Evolutionary conservation across 2,329 filamentous ascomycete genomes (phyloP).

Genomic region (Ophiostoma himal-ulmi): DNA sequence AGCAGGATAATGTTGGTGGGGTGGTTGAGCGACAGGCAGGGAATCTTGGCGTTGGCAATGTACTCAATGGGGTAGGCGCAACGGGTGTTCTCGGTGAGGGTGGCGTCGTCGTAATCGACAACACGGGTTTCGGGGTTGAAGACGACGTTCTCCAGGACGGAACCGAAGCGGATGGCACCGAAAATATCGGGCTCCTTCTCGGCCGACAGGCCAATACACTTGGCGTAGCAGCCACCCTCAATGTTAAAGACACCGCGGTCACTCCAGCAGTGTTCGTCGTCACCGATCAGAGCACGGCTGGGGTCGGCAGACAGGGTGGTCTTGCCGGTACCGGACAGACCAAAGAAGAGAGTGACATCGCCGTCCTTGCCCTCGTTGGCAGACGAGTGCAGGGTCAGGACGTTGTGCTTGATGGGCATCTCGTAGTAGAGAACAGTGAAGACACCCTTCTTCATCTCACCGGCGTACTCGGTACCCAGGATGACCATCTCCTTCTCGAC

Average conservation of each 20-base stretch:
- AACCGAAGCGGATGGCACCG: slow-evolving; percentile 91
- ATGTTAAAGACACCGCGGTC: slow-evolving; percentile 98
- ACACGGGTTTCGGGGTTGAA: slow-evolving; percentile 85
- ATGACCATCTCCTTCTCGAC: slow-evolving; percentile 99
- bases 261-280: slow-evolving; percentile 99
- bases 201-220: slow-evolving; percentile 92
- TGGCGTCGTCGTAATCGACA: slow-evolving; percentile 93
- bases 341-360: slow-evolving; percentile 98
- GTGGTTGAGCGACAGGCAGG: slow-evolving; percentile 80
- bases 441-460: slow-evolving; percentile 96
- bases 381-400: slow-evolving; percentile 95
- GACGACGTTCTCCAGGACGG: slow-evolving; percentile 96
- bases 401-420: slow-evolving; percentile 99
- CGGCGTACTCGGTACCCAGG: slow-evolving; percentile 95
- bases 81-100: slow-evolving; percentile 95
- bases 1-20: slow-evolving; percentile 97
- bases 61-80: slow-evolving; percentile 96
- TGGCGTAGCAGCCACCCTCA: slow-evolving; percentile 98
- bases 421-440: slow-evolving; percentile 99
- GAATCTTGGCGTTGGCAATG: slow-evolving; percentile 98
- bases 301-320: slow-evolving; percentile 96
- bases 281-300: slow-evolving; percentile 91
- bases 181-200: slow-evolving; percentile 99
- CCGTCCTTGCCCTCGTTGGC: slow-evolving; percentile 93
- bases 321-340: slow-evolving; percentile 96